Evolutionary conservation across 495 filamentous ascomycete species (phyloP).

Genomic region (Penicillium soppii): DNA sequence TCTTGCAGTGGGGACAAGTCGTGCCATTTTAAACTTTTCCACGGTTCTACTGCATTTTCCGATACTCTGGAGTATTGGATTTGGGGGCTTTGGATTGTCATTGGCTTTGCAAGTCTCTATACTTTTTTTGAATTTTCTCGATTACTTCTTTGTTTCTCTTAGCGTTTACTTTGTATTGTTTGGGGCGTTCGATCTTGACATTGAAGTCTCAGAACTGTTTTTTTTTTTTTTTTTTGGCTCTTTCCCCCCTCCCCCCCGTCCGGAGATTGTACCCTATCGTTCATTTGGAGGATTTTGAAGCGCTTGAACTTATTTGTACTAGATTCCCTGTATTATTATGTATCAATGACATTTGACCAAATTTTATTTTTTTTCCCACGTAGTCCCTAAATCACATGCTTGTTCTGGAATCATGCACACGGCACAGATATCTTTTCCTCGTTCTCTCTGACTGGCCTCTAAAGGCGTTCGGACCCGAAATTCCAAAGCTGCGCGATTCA

Average conservation of each 20-base stretch:
- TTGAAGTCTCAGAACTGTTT: not conserved
- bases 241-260: no score
- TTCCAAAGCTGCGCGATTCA: not conserved
- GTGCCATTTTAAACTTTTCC: conserved; percentile 18
- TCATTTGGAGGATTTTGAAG: not conserved
- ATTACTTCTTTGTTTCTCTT: conserved; percentile 2
- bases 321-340: not conserved
- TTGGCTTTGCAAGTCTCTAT: not conserved
- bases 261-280: not conserved
- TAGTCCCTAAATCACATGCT: not conserved
- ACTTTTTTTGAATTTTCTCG: not conserved
- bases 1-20: conserved; percentile 1
- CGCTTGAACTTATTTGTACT: not conserved
- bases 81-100: not conserved
- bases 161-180: not conserved
- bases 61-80: conserved; percentile 10
- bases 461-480: not conserved
- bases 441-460: not conserved
- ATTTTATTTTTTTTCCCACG: not conserved
- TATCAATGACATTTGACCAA: not conserved
- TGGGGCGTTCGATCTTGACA: not conserved
- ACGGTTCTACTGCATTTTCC: not conserved
- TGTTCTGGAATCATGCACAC: not conserved
- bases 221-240: not conserved
- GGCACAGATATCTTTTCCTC: conserved; percentile 2